Evolutionary conservation across 441 rosid genomes (phyloP), one percentile per base, ranked within the genome.

Genomic region (Populus hybrid): DNA sequence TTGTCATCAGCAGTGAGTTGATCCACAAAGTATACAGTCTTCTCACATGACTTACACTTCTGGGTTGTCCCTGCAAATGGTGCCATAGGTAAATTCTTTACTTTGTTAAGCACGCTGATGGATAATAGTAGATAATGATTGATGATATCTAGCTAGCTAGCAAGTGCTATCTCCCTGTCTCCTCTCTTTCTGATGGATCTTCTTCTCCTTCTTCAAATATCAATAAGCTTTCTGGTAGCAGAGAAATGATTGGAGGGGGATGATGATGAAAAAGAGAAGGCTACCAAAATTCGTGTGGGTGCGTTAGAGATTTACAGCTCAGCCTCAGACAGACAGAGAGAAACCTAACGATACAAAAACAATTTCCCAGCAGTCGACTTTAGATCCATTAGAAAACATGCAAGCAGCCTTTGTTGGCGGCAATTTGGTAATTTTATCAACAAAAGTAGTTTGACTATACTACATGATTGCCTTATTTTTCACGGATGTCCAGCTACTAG

Each of bases 21-120:
- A 80, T 91, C 95, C 72, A 91, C 95, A 75, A 89, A 83, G 81
- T 91, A 91, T 20, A 91, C 95, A 36, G 95, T 91, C 85, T 91
- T 91, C 63, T 89, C 93, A 83, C 95, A 91, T 16, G 95, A 90
- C 79, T 87, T 83, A 50, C 94, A 89, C 85, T 91, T 91, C 85
- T 91, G 93, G 76, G 90, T 89, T 31, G 94, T 91, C 80, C 94
- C 94, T 85, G 74, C 89, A 87, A 83, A 91, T 45, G 86, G 80
- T 75, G 93, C 89, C 94, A 91, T 90, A 10, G 16, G 74, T 36
- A 8, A 36, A 59, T 61, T 36, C 21, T 36, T 33, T n/a, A 35
- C 73, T 28, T 26, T 72, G 61, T 50, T 50, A 16, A 6, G n/a
- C 6, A 50, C n/a, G 7, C 59, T 50, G 59, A 16, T 50, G 59